These are phyloP conservation scores for Haplosporangium sp. DNA, from an alignment of 371 early-diverging fungal genomes.

Conservation along the genomic window DNA sequence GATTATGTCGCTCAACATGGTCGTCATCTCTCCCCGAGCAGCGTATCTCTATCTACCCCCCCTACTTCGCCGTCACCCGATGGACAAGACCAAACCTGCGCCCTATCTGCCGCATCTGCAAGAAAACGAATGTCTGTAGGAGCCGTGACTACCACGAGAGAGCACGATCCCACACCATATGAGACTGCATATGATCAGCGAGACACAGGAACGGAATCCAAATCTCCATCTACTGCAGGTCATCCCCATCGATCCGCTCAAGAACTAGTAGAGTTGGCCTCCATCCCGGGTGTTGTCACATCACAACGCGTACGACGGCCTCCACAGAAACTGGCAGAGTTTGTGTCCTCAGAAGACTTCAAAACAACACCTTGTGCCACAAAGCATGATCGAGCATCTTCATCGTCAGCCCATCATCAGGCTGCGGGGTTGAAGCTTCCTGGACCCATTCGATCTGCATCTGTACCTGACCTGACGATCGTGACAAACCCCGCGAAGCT, in stretches of 20 bases:
- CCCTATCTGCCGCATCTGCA: neutral
- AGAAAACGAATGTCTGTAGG: no score
- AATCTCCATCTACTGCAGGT: neutral
- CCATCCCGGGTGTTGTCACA: constrained; percentile 32
- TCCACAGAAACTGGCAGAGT: constrained; percentile 49
- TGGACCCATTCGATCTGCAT: no score
- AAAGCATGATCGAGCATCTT: constrained; percentile 10
- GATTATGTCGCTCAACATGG: constrained; percentile 16
- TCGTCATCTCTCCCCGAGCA: constrained; percentile 13
- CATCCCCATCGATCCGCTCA: no score
- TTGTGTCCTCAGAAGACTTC: constrained; percentile 52
- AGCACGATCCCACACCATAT: no score
- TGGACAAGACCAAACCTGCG: constrained; percentile 8
- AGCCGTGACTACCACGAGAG: no score
- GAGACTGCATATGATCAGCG: neutral
- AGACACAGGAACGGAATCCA: neutral
- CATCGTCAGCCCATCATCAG: constrained; percentile 1
- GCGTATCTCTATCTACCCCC: constrained; percentile 27
- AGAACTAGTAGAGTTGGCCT: constrained; percentile 12
- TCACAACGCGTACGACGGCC: constrained; percentile 48
- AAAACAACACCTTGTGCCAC: constrained; percentile 33
- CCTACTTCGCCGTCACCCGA: constrained; percentile 31
- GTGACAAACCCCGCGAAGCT: no score
- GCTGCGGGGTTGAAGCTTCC: no score
- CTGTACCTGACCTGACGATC: no score